phyloP scores from a whole-genome alignment of 345 rosid genomes.

The Eucalyptus viminalis region DNA sequence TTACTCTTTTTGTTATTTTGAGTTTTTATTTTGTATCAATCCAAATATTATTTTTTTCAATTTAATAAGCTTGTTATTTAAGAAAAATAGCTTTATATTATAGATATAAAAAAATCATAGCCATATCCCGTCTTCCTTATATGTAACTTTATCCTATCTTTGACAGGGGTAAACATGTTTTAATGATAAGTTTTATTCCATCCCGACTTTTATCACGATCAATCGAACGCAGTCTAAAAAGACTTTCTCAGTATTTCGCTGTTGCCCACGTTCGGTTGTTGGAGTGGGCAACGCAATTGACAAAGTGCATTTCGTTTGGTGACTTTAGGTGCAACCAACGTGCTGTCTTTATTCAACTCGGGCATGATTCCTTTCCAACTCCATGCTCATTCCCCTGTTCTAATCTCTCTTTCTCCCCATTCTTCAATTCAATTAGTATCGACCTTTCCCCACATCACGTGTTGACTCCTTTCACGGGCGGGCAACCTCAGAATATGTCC shows the following conservation, averaged over 20 bases:
- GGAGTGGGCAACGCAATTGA: background rate
- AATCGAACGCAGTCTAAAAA: background rate
- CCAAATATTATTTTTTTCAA: background rate
- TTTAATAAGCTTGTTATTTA: background rate
- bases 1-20: background rate
- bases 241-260: background rate
- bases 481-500: background rate
- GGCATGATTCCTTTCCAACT: background rate
- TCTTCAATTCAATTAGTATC: background rate
- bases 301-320: background rate
- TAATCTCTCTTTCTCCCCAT: background rate
- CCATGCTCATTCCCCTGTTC: background rate
- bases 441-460: background rate
- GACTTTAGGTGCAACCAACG: background rate
- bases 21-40: too few species aligned
- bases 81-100: too few species aligned
- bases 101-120: too few species aligned
- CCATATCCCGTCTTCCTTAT: rapidly evolving
- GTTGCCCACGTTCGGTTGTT: background rate
- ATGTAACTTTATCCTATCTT: too few species aligned
- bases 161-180: rapidly evolving
- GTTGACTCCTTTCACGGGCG: background rate
- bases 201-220: rapidly evolving
- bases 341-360: background rate
- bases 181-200: background rate